Conservation (phyloP, 768 basidiomycete species). For the Trametes villosa region DNA sequence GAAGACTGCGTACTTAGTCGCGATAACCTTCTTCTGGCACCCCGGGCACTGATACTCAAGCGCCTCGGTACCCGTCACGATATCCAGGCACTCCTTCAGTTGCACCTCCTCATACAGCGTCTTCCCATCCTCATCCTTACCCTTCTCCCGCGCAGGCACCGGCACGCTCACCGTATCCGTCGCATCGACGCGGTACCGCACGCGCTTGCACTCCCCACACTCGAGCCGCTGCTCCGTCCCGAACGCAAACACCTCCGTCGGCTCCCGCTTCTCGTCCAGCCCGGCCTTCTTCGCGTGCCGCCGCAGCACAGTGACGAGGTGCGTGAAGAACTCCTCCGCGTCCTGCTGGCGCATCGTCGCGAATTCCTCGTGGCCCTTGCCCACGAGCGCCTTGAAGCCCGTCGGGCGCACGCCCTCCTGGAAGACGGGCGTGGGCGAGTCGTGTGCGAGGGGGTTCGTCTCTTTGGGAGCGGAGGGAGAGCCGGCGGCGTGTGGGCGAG, state of each 20-base stretch:
- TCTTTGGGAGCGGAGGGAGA: slow-evolving; percentile 25
- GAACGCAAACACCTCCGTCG: slow-evolving; percentile 79
- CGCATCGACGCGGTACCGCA: slow-evolving; percentile 79
- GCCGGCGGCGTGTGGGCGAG: slow-evolving; percentile 43
- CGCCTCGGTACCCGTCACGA: slow-evolving; percentile 59
- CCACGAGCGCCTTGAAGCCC: slow-evolving; percentile 87
- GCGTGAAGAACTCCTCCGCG: slow-evolving; percentile 90
- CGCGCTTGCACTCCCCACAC: slow-evolving; percentile 76
- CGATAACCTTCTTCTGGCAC: slow-evolving; percentile 70
- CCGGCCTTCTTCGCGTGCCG: slow-evolving; percentile 59
- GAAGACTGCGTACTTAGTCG: slow-evolving; percentile 63
- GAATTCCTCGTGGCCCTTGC: slow-evolving; percentile 93
- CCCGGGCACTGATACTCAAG: slow-evolving; percentile 82
- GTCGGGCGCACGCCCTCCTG: slow-evolving; percentile 85
- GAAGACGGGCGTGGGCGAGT: slow-evolving; percentile 56
- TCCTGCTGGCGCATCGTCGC: slow-evolving; percentile 98
- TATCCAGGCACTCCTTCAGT: slow-evolving; percentile 64
- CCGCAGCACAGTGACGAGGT: slow-evolving; percentile 76
- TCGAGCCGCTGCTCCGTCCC: slow-evolving; percentile 87
- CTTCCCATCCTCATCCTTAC: slow-evolving; percentile 64
- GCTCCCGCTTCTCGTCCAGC: slow-evolving; percentile 53
- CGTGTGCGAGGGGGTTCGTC: slow-evolving; percentile 41
- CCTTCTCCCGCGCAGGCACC: slow-evolving; percentile 68
- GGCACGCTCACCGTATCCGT: slow-evolving; percentile 80
- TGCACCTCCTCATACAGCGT: slow-evolving; percentile 62